These are phyloP conservation scores for Suillus tomentosus DNA, from an alignment of 768 basidiomycete genomes.

Conservation along the genomic window DNA sequence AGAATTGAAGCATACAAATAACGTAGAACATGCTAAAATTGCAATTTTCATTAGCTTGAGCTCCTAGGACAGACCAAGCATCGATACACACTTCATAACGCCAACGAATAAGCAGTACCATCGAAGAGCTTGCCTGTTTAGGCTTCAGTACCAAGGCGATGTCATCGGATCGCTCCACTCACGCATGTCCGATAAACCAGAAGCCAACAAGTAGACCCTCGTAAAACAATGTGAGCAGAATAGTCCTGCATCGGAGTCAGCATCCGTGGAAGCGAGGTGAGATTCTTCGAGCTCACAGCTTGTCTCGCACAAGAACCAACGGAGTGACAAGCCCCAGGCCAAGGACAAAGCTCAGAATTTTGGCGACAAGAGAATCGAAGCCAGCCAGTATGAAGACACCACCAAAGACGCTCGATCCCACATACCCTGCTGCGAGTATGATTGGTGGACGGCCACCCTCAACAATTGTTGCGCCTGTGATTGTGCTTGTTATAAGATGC, in stretches of 20 bases:
- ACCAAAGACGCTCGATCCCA: slow-evolving; percentile 81
- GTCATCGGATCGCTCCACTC: slow-evolving; percentile 31
- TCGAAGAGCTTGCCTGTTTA: slow-evolving; percentile 68
- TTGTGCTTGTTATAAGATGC: not conserved
- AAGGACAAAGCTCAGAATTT: slow-evolving; percentile 89
- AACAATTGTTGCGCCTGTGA: slow-evolving; percentile 47
- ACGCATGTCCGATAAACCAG: slow-evolving; percentile 96
- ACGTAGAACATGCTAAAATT: slow-evolving; percentile 76
- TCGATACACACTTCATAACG: slow-evolving; percentile 71
- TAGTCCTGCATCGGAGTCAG: slow-evolving; percentile 59
- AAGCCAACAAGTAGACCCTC: slow-evolving; percentile 89
- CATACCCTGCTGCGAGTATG: slow-evolving; percentile 78
- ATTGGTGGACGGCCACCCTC: slow-evolving; percentile 73
- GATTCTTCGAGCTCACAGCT: slow-evolving; percentile 60
- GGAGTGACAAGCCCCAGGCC: slow-evolving; percentile 87
- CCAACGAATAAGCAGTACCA: slow-evolving; percentile 86
- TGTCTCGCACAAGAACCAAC: slow-evolving; percentile 83
- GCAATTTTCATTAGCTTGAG: slow-evolving; percentile 16
- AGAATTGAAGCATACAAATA: slow-evolving; percentile 58
- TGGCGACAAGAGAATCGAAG: slow-evolving; percentile 88
- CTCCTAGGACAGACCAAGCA: slow-evolving; percentile 12
- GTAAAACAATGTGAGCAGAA: slow-evolving; percentile 76
- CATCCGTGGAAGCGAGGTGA: slow-evolving; percentile 4
- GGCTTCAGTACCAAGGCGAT: slow-evolving; percentile 12
- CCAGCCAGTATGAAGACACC: slow-evolving; percentile 82